These are phyloP conservation scores for Cystobasidium sp. DNA, from an alignment of 1,284 basidiomycete species.

Conservation along the genomic window DNA sequence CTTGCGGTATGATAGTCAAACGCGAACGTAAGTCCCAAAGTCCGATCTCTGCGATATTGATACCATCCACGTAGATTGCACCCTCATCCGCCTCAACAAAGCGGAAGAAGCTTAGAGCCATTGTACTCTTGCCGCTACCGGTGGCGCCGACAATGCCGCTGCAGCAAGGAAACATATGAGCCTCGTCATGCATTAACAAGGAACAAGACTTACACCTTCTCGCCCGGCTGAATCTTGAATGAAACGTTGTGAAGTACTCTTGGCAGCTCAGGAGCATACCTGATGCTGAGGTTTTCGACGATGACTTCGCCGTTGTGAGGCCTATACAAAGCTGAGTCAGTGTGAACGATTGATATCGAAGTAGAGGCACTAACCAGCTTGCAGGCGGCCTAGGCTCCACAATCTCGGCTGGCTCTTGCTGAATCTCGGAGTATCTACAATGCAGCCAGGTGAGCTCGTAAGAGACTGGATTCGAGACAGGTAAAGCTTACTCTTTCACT, in stretches of 20 bases:
- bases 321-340: constrained; percentile 52
- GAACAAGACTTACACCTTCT: constrained; percentile 74
- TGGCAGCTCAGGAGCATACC: constrained; percentile 73
- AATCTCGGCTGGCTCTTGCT: constrained; percentile 48
- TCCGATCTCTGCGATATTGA: constrained; percentile 85
- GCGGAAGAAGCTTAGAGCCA: constrained; percentile 92
- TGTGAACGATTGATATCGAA: background rate
- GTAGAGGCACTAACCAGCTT: constrained; percentile 60
- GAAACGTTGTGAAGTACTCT: constrained; percentile 71
- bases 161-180: background rate
- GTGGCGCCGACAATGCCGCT: constrained; percentile 51
- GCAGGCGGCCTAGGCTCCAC: constrained; percentile 76
- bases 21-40: constrained; percentile 76
- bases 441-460: background rate
- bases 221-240: constrained; percentile 68
- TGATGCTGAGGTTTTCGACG: constrained; percentile 69
- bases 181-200: background rate
- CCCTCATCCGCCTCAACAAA: constrained; percentile 88
- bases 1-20: constrained; percentile 74
- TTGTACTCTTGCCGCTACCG: constrained; percentile 84
- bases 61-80: constrained; percentile 79
- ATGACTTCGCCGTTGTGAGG: constrained; percentile 67
- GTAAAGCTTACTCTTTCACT: constrained; percentile 69
- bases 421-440: constrained; percentile 68
- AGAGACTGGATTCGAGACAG: background rate